A percentile compares a stretch with the other conserved stretches of the same genome.
phyloP scores from a whole-genome alignment of 306 rosid species.

The Canavalia gladiata region DNA sequence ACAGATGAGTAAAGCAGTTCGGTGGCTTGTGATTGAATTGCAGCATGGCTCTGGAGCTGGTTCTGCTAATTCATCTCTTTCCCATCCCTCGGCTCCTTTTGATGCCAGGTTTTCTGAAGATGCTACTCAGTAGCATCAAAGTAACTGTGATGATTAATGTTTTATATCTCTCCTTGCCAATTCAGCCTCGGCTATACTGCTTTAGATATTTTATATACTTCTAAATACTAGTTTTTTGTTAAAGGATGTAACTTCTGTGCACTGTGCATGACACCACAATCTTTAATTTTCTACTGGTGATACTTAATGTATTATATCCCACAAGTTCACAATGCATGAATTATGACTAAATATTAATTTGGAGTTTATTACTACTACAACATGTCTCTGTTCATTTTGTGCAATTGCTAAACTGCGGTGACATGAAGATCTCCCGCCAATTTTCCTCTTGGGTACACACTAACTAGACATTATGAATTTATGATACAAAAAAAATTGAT shows the following conservation, averaged over 20 bases:
- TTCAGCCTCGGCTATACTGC: neutral
- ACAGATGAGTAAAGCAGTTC: constrained; percentile 86
- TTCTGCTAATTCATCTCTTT: constrained; percentile 62
- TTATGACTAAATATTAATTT: neutral
- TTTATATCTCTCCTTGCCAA: neutral
- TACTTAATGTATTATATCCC: constrained; percentile 21
- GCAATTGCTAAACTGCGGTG: neutral
- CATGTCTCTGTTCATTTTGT: neutral
- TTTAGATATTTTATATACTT: neutral
- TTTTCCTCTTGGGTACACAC: neutral
- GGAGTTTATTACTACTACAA: neutral
- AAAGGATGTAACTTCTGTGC: constrained; percentile 38
- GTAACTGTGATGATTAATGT: neutral
- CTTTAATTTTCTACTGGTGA: constrained; percentile 8
- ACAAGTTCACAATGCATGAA: neutral
- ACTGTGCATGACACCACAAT: neutral
- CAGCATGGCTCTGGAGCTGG: constrained; percentile 76
- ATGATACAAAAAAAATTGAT: neutral
- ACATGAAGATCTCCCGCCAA: neutral
- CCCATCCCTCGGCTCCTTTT: constrained; percentile 74
- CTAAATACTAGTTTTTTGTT: neutral
- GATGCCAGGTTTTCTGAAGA: constrained; percentile 78
- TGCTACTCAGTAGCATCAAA: constrained; percentile 66
- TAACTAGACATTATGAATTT: neutral
- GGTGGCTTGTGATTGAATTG: constrained; percentile 82